These are phyloP conservation scores for Rhizoclosmatium globosum DNA, from an alignment of 192 early-diverging fungal species.

Conservation along the genomic window DNA sequence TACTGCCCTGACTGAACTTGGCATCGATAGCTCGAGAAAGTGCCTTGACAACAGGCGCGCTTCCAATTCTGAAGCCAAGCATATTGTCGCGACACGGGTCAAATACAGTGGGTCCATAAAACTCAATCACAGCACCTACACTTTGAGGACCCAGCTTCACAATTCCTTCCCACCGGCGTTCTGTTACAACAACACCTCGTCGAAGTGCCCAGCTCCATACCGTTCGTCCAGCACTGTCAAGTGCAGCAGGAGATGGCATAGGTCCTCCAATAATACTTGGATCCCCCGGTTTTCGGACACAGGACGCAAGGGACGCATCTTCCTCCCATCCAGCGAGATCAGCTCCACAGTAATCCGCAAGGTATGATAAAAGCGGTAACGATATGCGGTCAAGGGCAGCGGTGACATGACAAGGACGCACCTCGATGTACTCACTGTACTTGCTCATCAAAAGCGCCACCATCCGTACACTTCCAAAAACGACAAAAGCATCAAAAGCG, in stretches of 20 bases:
- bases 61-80: conserved; percentile 36
- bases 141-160: conserved; percentile 33
- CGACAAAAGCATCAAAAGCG: conserved; percentile 33
- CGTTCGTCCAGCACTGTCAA: conserved; percentile 26
- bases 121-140: conserved; percentile 24
- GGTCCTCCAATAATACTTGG: conserved; percentile 29
- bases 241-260: conserved; percentile 7
- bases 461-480: conserved; percentile 20
- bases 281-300: conserved; percentile 17
- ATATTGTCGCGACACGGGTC: conserved; percentile 33
- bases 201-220: conserved; percentile 30
- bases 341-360: conserved; percentile 22
- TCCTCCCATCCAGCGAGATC: conserved; percentile 23
- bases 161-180: conserved; percentile 36
- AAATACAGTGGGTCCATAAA: neutral
- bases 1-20: neutral
- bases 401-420: conserved; percentile 31
- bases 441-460: conserved; percentile 28
- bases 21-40: conserved; percentile 34
- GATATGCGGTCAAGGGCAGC: conserved; percentile 31
- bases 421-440: neutral
- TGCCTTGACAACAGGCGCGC: conserved; percentile 20
- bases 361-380: conserved; percentile 23
- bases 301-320: conserved; percentile 10
- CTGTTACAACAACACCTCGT: conserved; percentile 17